These are phyloP conservation scores for Kodamaea sp. DNA, from an alignment of 1,139 yeast genomes.

Conservation along the genomic window DNA sequence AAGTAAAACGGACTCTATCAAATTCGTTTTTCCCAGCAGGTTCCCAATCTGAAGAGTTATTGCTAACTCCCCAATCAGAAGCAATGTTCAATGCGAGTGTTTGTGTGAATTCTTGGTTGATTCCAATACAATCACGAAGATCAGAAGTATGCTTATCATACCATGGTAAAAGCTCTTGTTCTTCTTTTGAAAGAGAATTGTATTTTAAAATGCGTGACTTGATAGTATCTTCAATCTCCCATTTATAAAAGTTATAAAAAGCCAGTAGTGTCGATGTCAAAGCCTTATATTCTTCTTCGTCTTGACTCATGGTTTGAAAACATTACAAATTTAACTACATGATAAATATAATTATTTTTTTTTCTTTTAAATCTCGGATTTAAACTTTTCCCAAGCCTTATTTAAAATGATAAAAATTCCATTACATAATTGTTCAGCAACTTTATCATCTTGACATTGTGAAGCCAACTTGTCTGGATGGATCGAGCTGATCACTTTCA, in stretches of 20 bases:
- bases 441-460: conserved; percentile 44
- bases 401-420: conserved; percentile 80
- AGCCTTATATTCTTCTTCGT: conserved; percentile 36
- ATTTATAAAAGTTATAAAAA: conserved; percentile 31
- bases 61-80: conserved; percentile 50
- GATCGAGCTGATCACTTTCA: conserved; percentile 90
- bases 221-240: conserved; percentile 34
- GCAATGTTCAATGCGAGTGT: conserved; percentile 48
- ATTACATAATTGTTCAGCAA: conserved; percentile 80
- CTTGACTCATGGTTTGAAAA: conserved; percentile 14
- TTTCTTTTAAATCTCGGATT: conserved; percentile 40
- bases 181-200: conserved; percentile 33
- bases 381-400: conserved; percentile 89
- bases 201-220: conserved; percentile 32
- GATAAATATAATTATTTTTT: background rate
- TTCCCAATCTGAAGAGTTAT: conserved; percentile 44
- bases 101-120: conserved; percentile 48
- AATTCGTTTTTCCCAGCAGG: conserved; percentile 43
- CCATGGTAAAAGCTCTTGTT: conserved; percentile 50
- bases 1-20: conserved; percentile 59
- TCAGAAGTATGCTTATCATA: conserved; percentile 43
- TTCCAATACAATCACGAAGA: conserved; percentile 43
- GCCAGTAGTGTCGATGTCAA: conserved; percentile 39
- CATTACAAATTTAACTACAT: background rate
- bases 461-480: conserved; percentile 85